Evolutionary conservation across 2,329 filamentous ascomycete genomes (phyloP), one percentile per base, ranked within the genome.

Genomic region (Chaetoscypha palmicola): DNA sequence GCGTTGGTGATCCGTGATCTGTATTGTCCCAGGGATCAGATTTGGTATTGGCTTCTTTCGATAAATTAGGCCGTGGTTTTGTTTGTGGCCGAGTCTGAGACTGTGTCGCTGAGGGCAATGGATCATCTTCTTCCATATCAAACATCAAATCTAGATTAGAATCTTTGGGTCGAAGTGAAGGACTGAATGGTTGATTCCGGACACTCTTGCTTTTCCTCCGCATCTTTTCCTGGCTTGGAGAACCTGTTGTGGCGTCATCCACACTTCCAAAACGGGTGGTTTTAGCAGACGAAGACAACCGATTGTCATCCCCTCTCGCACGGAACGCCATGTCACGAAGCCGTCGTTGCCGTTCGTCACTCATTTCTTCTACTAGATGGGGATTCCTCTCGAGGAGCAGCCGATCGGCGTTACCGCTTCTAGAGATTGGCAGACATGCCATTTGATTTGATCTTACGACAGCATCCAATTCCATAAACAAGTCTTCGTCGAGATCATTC

Each of bases 101-200:
- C 10, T 36, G 22, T 5, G n/a, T n/a, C 4, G 19, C 19, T 32
- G 39, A 36, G 11, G 38, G 24, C 8, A 53, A 43, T 11, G 45
- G 31, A 14, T 60, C 57, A 22, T 62, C 61, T 16, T 94, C 89
- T 46, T 95, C 91, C 89, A 96, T 96, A 52, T 87, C 80, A 59
- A 96, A 96, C 63, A 95, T 94, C 43, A 96, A 72, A 54, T 96
- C 90, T 28, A 73, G 73, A 1, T 74, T 69, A 0, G 84, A 90
- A 16, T 73, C 73, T 56, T 79, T 88, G 1, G 83, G 73, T 43
- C 77, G 81, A 34, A 92, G 68, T 14, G 68, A 71, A 1, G 88
- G 87, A 44, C 79, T 86, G 40, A 76, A 72, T 0, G 73, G 70
- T 48, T 79, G 77, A 50, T 79, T 80, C 11, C 64, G 67, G 16